Percentiles rank a stretch among this genome's conserved stretches.
Evolutionary conservation across 2,329 filamentous ascomycete species (phyloP).

Genomic region (Botryotinia narcissicola): DNA sequence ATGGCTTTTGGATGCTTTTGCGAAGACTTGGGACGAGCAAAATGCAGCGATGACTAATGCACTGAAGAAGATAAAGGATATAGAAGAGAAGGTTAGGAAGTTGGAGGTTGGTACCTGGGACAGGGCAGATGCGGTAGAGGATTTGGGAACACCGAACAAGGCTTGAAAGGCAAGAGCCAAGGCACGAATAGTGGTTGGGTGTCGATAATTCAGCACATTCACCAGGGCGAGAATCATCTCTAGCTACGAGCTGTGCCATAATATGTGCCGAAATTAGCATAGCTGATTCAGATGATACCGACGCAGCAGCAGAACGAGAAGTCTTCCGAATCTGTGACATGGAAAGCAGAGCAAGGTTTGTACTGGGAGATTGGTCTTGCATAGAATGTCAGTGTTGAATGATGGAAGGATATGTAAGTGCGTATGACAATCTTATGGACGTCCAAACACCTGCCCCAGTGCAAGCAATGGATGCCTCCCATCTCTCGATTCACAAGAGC

Average conservation of each 20-base stretch:
- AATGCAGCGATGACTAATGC: constrained; percentile 55
- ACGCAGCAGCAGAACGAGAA: neutral
- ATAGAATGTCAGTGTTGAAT: neutral
- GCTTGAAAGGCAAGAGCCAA: neutral
- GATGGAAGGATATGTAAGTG: neutral
- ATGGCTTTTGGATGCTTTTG: constrained; percentile 62
- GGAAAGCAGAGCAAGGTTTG: neutral
- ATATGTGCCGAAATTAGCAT: neutral
- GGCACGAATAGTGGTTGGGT: too few species aligned
- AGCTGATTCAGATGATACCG: neutral
- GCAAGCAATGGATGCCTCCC: neutral
- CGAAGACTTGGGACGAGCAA: constrained; percentile 58
- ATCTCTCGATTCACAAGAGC: neutral
- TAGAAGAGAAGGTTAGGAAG: constrained; percentile 56
- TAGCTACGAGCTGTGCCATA: neutral
- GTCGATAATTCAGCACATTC: too few species aligned
- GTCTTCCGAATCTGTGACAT: neutral
- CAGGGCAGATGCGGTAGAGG: constrained; percentile 66
- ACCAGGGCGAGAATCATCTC: neutral
- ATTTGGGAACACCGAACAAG: constrained; percentile 49
- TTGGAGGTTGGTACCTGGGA: constrained; percentile 77
- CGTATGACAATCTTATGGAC: neutral
- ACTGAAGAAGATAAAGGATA: constrained; percentile 59
- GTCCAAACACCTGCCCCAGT: neutral
- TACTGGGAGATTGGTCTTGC: neutral